A percentile compares a stretch with the other conserved stretches of the same genome.
phyloP scores from a whole-genome alignment of 257 asterid species.

The Gentiana macrophylla region DNA sequence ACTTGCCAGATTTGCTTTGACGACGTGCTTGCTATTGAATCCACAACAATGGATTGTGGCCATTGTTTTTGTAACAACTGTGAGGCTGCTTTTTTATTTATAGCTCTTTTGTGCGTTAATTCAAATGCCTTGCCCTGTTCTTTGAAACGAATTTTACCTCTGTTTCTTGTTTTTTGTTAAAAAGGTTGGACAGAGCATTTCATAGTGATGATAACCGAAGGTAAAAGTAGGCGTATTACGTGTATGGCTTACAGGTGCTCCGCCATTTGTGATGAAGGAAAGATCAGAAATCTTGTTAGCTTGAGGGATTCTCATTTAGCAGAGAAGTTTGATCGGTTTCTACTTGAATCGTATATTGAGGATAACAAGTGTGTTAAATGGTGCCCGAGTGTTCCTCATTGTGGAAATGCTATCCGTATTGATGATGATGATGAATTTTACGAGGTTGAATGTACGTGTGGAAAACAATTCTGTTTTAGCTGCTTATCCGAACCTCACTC shows the following conservation, averaged over 20 bases:
- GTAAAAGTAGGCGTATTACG: constrained; percentile 35
- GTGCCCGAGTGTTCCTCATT: constrained; percentile 61
- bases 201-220: constrained; percentile 42
- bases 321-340: constrained; percentile 42
- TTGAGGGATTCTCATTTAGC: constrained; percentile 30
- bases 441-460: constrained; percentile 51
- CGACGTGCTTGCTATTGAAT: constrained; percentile 22
- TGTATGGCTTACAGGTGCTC: constrained; percentile 57
- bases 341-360: constrained; percentile 52
- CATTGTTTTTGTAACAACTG: constrained; percentile 57
- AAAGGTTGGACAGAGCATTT: constrained; percentile 58
- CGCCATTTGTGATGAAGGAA: constrained; percentile 48
- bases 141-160: constrained; percentile 2
- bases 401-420: constrained; percentile 46
- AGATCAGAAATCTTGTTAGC: constrained; percentile 30
- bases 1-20: constrained; percentile 45
- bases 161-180: constrained; percentile 1
- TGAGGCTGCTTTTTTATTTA: constrained; percentile 19
- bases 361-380: constrained; percentile 50
- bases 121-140: too few species aligned
- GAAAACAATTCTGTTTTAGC: constrained; percentile 44
- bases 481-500: constrained; percentile 46
- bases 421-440: constrained; percentile 27
- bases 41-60: constrained; percentile 50
- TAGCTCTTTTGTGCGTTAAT: too few species aligned